A percentile compares a stretch with the other conserved stretches of the same genome.
phyloP scores from a whole-genome alignment of 768 basidiomycete genomes.

The Termitomyces sp. region DNA sequence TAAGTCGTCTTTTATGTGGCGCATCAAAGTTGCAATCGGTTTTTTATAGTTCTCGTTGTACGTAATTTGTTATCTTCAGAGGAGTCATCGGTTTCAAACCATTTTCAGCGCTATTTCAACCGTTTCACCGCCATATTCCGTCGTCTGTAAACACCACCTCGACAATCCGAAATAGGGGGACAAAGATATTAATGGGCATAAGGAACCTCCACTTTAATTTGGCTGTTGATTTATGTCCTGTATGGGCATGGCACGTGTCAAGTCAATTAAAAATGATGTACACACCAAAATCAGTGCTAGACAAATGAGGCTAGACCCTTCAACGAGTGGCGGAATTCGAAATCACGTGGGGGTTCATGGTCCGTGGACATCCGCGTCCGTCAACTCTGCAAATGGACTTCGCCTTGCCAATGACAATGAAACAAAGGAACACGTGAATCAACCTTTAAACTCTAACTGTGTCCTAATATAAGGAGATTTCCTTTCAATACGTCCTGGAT shows the following conservation, averaged over 20 bases:
- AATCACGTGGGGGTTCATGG: not conserved
- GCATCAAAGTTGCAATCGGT: not conserved
- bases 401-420: not conserved
- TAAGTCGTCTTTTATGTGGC: not conserved
- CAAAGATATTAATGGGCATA: no score
- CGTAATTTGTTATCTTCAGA: not conserved
- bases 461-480: not conserved
- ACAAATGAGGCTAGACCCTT: not conserved
- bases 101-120: not conserved
- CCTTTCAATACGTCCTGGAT: no score
- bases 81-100: not conserved
- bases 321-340: constrained; percentile 1
- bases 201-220: no score
- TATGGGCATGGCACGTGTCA: no score
- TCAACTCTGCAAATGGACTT: not conserved
- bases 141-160: not conserved
- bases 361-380: not conserved
- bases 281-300: not conserved
- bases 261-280: no score
- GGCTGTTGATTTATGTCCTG: no score
- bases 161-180: no score
- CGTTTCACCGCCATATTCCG: not conserved
- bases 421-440: not conserved
- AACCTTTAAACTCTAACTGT: no score
- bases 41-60: not conserved